Percentiles rank a stretch among this genome's conserved stretches.
Evolutionary conservation across 176 grass and related monocot genomes (phyloP).

Genomic region (Paspalum vaginatum): DNA sequence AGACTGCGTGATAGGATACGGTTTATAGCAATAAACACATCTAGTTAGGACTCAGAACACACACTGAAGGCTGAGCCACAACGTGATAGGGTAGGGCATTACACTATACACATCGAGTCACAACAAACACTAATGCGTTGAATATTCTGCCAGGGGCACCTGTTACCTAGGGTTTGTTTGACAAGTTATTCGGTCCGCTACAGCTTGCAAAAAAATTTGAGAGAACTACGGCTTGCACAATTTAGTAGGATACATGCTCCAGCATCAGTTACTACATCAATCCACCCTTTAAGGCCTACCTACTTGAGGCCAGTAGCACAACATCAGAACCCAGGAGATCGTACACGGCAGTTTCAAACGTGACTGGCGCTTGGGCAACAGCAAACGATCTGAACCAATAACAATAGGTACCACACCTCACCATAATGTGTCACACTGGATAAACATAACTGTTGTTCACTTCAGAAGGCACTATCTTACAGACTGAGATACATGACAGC

Average conservation of each 20-base stretch:
- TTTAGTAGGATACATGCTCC: background rate
- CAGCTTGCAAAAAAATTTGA: background rate
- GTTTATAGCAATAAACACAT: background rate
- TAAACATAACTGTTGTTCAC: constrained; percentile 13
- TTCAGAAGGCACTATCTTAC: constrained; percentile 33
- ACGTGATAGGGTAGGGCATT: too few relatives aligned
- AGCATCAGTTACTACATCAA: background rate
- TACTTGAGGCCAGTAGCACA: background rate
- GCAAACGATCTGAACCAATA: background rate
- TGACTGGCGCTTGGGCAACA: background rate
- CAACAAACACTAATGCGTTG: too few relatives aligned
- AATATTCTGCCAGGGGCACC: too few relatives aligned
- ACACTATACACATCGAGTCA: too few relatives aligned
- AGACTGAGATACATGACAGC: background rate
- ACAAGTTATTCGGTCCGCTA: background rate
- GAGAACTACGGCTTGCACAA: background rate
- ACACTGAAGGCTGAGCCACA: too few relatives aligned
- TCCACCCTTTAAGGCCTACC: background rate
- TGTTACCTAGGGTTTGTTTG: too few relatives aligned
- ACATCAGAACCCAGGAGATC: background rate
- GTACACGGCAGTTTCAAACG: background rate
- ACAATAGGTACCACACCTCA: background rate
- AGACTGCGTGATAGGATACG: background rate
- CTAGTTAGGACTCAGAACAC: background rate
- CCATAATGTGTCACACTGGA: background rate